Conservation (phyloP, 495 filamentous ascomycete genomes). For the Penicillium canescens region DNA sequence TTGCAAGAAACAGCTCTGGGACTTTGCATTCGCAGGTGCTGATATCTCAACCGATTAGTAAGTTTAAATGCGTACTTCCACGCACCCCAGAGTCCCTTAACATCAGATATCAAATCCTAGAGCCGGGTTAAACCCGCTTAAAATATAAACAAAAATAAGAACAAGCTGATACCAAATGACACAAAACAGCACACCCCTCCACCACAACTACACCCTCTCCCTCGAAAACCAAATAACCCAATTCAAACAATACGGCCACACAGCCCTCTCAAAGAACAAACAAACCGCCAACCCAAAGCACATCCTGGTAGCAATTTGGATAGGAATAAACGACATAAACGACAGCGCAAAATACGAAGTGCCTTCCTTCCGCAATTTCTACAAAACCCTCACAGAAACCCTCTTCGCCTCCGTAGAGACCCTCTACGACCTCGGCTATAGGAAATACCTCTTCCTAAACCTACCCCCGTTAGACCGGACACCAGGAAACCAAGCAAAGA, state of each 20-base stretch:
- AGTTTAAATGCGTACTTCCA: background rate
- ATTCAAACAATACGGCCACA: slow-evolving; percentile 33
- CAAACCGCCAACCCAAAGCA: slow-evolving; percentile 19
- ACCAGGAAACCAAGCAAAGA: slow-evolving; percentile 34
- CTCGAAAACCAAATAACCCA: slow-evolving; percentile 43
- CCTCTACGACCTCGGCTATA: slow-evolving; percentile 44
- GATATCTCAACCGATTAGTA: slow-evolving; percentile 46
- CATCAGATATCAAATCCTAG: too few species aligned
- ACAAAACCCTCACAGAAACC: slow-evolving; percentile 33
- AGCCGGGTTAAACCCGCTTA: too few species aligned
- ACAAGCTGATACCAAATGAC: background rate
- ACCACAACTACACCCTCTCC: slow-evolving; percentile 50
- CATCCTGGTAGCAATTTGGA: slow-evolving; percentile 44
- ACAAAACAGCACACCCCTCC: slow-evolving; percentile 36
- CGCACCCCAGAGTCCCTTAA: too few species aligned
- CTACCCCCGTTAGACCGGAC: slow-evolving; percentile 51
- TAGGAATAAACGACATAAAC: slow-evolving; percentile 47
- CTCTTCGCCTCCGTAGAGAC: slow-evolving; percentile 40
- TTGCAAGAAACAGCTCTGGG: slow-evolving; percentile 51
- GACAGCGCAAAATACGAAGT: slow-evolving; percentile 40
- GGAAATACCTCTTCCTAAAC: slow-evolving; percentile 50
- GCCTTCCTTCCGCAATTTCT: slow-evolving; percentile 41
- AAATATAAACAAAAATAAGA: too few species aligned
- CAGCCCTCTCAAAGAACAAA: slow-evolving; percentile 21
- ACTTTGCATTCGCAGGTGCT: slow-evolving; percentile 56